Evolutionary conservation across 371 early-diverging fungal genomes (phyloP).

Genomic region (Rhizopus sp.): DNA sequence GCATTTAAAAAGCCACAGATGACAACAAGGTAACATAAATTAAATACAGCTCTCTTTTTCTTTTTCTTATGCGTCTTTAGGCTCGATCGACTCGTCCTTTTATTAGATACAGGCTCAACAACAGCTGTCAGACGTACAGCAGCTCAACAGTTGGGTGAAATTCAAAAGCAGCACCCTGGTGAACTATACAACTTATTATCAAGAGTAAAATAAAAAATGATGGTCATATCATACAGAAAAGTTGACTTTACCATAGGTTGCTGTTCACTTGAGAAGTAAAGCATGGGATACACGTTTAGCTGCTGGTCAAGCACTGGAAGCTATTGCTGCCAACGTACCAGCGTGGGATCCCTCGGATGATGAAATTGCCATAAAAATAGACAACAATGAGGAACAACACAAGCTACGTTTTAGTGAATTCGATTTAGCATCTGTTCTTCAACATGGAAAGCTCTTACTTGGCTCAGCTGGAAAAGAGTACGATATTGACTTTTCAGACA

Average conservation of each 20-base stretch:
- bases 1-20: constrained; percentile 3
- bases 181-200: constrained; percentile 87
- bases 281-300: constrained; percentile 97
- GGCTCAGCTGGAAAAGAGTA: constrained; percentile 92
- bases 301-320: constrained; percentile 89
- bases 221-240: neutral
- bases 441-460: constrained; percentile 80
- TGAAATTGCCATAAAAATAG: constrained; percentile 12
- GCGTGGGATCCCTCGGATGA: constrained; percentile 71
- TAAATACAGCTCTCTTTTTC: neutral
- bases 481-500: constrained; percentile 78
- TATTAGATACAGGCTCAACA: constrained; percentile 93
- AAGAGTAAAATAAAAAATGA: constrained; percentile 55
- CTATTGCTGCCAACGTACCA: constrained; percentile 86
- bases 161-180: constrained; percentile 92
- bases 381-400: constrained; percentile 35
- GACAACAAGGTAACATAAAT: constrained; percentile 5
- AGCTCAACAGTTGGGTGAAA: constrained; percentile 93
- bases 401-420: constrained; percentile 77
- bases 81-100: constrained; percentile 90
- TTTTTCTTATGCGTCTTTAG: constrained; percentile 38
- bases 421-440: constrained; percentile 81
- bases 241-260: constrained; percentile 51
- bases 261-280: constrained; percentile 84
- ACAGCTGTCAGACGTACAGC: constrained; percentile 87